Evolutionary conservation across 441 rosid genomes (phyloP).

Genomic region (Cnidoscolus chayamansa): DNA sequence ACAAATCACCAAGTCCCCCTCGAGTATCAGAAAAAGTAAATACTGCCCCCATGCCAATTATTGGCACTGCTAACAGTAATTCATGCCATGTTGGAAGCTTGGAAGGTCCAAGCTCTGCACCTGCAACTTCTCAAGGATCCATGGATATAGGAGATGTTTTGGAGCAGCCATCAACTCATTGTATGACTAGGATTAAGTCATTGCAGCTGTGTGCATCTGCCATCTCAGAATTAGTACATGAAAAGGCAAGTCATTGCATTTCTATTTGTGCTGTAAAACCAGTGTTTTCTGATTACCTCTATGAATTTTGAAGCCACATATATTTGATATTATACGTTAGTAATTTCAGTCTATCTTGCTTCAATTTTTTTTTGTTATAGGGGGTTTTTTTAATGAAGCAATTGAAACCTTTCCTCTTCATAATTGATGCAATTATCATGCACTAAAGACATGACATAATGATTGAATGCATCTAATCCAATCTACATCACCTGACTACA

Average conservation of each 20-base stretch:
- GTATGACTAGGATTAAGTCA: constrained; percentile 74
- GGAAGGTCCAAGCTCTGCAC: constrained; percentile 61
- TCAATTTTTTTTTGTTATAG: background rate
- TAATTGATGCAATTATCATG: background rate
- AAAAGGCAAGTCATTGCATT: constrained; percentile 44
- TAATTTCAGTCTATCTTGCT: background rate
- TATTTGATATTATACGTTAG: background rate
- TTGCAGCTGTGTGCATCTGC: constrained; percentile 69
- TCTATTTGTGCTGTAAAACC: constrained; percentile 5
- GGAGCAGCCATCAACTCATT: constrained; percentile 67
- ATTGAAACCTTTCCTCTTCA: background rate
- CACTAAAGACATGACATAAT: background rate
- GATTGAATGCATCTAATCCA: background rate
- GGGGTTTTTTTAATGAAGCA: background rate
- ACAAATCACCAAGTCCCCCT: constrained; percentile 49
- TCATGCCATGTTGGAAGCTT: constrained; percentile 49
- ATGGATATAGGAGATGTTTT: constrained; percentile 57
- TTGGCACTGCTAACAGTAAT: constrained; percentile 41
- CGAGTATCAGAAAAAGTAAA: constrained; percentile 34
- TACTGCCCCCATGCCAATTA: constrained; percentile 60
- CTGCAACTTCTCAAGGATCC: constrained; percentile 79
- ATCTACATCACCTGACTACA: background rate
- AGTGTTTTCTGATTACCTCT: background rate
- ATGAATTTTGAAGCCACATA: background rate
- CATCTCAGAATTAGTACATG: constrained; percentile 58